Evolutionary conservation across 2,329 filamentous ascomycete species (phyloP), one percentile per base, ranked within the genome.

Genomic region (Sporothrix sp.): DNA sequence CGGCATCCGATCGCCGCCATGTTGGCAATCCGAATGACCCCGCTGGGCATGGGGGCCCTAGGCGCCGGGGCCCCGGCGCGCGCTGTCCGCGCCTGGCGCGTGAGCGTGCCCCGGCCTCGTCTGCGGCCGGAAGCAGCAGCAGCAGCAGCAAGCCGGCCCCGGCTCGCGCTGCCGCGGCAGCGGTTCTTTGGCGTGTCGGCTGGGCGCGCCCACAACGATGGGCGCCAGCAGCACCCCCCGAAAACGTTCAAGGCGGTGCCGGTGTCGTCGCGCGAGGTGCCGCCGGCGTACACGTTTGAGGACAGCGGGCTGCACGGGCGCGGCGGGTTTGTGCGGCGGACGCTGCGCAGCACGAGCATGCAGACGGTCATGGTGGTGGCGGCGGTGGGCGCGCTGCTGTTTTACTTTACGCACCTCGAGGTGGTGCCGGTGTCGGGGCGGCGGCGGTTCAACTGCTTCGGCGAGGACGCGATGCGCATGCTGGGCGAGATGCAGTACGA

Each of bases 341-440:
- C 51, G 4, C 42, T 55, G 14, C 42, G 32, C 35, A 56, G 54
- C 52, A 65, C 65, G 21, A 64, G 59, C 47, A 69, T 70, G 39
- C 64, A 66, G 50, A 59, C 67, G 25, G 64, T 76, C 13, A 61
- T 72, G 14, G 56, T 68, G 1, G 54, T 68, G 13, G 68, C 69
- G 25, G 62, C 70, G 14, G 59, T 65, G n/a, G 70, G 66, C 38
- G 76, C 74, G 4, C 59, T 71, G 2, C 61, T 62, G 8, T 81
- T 88, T 62, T 89, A 88, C 68, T 70, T 81, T 50, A 72, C 68
- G 61, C 84, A 89, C 62, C 69, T 86, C 37, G 82, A 91, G 64
- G 76, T 75, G 28, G 85, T 90, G 13, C 85, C 85, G 2, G 75
- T 88, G 7, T 84, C 81, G 5, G 82, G 84, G 0, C 77, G 87